Evolutionary conservation across 1,284 basidiomycete species (phyloP), one percentile per base, ranked within the genome.

Genomic region (Phenoliferia sp.): DNA sequence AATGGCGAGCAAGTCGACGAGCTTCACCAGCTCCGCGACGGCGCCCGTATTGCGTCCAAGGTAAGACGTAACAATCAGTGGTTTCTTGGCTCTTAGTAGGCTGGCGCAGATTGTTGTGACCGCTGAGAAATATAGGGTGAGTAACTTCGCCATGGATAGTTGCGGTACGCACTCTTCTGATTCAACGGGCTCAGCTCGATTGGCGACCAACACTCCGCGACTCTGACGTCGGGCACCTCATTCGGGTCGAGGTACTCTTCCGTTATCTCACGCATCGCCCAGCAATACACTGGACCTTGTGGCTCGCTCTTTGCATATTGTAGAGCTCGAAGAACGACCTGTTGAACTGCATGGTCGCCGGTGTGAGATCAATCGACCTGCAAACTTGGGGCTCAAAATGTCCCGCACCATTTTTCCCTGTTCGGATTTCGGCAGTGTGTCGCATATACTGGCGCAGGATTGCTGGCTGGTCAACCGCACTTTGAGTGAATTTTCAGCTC

Each of bases 391-490:
- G n/a, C n/a, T n/a, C n/a, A n/a, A n/a, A n/a, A n/a, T n/a, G n/a
- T n/a, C n/a, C 39, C 39, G 39, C 39, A 44, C 39, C 39, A 44
- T 71, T 73, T 63, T 65, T 82, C 0, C 84, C 83, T 66, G 84
- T 85, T 54, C 82, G 73, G 12, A 89, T 84, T 68, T 88, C 85
- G 0, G 82, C 80, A 1, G 85, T 84, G 73, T 83, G 84, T 12
- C 87, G 81, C 87, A 88, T 88, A 76, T 88, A 89, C 73, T 87
- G 87, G 5, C 88, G 83, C 33, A 88, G 83, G 65, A 88, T 87
- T 3, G 83, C 80, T 1, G 86, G 75, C 71, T 89, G 87, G 76
- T 89, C 87, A 29, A 84, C 85, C n/a, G 85, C 81, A 78, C 88
- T 65, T 33, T 70, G 31, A 2, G 44, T 31, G 36, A 6, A 16